phyloP scores from a whole-genome alignment of 805 yeast genomes.

The Lipomyces yamadae region DNA sequence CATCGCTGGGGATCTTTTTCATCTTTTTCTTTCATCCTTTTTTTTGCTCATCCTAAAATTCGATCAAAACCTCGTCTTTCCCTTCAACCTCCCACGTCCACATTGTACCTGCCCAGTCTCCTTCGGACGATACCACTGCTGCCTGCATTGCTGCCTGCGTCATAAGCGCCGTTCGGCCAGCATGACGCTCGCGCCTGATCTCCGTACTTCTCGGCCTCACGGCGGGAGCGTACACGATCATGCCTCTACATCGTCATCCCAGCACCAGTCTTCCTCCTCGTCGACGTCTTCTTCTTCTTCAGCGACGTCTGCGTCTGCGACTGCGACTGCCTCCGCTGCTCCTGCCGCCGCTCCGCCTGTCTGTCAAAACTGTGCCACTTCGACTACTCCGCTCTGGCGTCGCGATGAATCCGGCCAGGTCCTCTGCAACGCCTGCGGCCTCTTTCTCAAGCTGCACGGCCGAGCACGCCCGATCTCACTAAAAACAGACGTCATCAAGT shows the following conservation, averaged over 20 bases:
- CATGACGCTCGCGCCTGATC: slow-evolving; percentile 32
- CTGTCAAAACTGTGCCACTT: slow-evolving; percentile 89
- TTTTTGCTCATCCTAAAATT: not conserved
- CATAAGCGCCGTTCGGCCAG: slow-evolving; percentile 14
- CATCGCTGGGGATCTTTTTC: not conserved
- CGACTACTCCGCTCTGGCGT: slow-evolving; percentile 94
- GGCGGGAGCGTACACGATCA: slow-evolving; percentile 9
- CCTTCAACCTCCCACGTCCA: not conserved
- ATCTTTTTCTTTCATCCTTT: slow-evolving; percentile 3
- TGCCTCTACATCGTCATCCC: slow-evolving; percentile 11
- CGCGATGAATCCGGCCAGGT: slow-evolving; percentile 91
- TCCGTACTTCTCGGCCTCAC: slow-evolving; percentile 10
- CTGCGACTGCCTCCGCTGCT: slow-evolving; percentile 21
- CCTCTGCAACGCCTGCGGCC: slow-evolving; percentile 92
- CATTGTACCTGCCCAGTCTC: not conserved
- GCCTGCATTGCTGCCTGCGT: slow-evolving; percentile 10
- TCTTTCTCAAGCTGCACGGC: slow-evolving; percentile 87
- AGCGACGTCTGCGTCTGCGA: slow-evolving; percentile 23
- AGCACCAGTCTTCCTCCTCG: not conserved
- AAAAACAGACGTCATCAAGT: slow-evolving; percentile 90
- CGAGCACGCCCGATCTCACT: slow-evolving; percentile 88
- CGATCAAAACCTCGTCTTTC: not conserved
- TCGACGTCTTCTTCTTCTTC: slow-evolving; percentile 25
- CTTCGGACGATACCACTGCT: not conserved
- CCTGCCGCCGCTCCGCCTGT: slow-evolving; percentile 50